phyloP scores from a whole-genome alignment of 495 filamentous ascomycete species.

The Saxispiralis lemnorum region DNA sequence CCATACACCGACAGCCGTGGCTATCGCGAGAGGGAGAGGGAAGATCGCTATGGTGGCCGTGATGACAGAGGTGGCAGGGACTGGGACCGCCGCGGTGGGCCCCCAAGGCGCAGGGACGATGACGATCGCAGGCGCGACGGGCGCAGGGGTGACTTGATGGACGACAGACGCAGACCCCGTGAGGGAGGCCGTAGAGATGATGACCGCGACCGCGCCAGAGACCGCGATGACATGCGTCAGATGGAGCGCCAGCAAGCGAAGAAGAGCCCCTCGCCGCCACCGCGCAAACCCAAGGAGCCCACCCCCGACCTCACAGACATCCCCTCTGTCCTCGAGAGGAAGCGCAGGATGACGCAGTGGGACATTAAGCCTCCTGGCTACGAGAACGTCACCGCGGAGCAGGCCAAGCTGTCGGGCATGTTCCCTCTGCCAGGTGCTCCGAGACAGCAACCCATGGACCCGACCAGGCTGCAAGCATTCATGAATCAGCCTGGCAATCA shows the following conservation, averaged over 20 bases:
- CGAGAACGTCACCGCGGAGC: conserved; percentile 95
- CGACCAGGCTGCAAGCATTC: conserved; percentile 82
- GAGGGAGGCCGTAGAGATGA: conserved; percentile 6
- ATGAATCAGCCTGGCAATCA: conserved; percentile 72
- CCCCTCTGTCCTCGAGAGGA: conserved; percentile 57
- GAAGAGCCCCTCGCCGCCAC: conserved; percentile 58
- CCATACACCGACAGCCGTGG: conserved; percentile 79
- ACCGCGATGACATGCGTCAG: conserved; percentile 34
- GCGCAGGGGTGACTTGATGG: conserved; percentile 21
- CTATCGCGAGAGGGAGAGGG: conserved; percentile 78
- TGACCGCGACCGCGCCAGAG: conserved; percentile 14
- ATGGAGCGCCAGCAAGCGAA: conserved; percentile 39
- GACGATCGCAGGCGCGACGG: conserved; percentile 46
- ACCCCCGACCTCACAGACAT: conserved; percentile 88
- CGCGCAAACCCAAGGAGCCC: conserved; percentile 73
- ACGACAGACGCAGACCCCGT: conserved; percentile 26
- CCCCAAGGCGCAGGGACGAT: conserved; percentile 39
- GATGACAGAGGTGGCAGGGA: conserved; percentile 18
- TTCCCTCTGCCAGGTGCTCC: conserved; percentile 94
- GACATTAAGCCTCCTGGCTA: conserved; percentile 98
- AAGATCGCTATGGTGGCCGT: conserved; percentile 49
- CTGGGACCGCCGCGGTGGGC: conserved; percentile 33
- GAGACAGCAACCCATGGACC: conserved; percentile 90
- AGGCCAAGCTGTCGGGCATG: conserved; percentile 97
- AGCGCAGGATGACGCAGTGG: conserved; percentile 90